phyloP scores from a whole-genome alignment of 768 basidiomycete species.

The Boletus rubropictus region DNA sequence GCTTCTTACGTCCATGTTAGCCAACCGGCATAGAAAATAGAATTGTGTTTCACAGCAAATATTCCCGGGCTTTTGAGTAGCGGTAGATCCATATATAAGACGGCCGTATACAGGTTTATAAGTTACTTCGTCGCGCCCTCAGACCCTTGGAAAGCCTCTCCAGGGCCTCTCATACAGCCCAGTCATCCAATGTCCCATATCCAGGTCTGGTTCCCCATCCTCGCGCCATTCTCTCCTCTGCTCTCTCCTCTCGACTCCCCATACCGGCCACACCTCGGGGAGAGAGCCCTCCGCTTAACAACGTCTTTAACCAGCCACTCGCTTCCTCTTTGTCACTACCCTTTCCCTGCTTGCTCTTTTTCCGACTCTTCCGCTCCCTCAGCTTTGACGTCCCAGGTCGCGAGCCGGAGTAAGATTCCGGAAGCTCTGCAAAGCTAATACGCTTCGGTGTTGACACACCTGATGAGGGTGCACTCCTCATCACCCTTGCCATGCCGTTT shows the following conservation, averaged over 20 bases:
- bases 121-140: constrained; percentile 7
- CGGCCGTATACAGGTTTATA: constrained; percentile 4
- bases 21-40: neutral
- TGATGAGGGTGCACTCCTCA: constrained; percentile 42
- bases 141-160: neutral
- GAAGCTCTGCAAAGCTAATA: constrained; percentile 74
- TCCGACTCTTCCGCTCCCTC: constrained; percentile 27
- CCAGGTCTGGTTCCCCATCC: constrained; percentile 43
- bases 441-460: constrained; percentile 59
- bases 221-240: constrained; percentile 49
- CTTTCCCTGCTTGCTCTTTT: constrained; percentile 33
- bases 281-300: constrained; percentile 19
- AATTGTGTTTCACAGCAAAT: neutral
- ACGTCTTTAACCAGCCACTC: constrained; percentile 22
- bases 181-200: constrained; percentile 46
- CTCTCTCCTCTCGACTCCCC: constrained; percentile 39
- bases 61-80: neutral
- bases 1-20: neutral
- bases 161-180: constrained; percentile 39
- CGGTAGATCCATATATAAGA: constrained; percentile 1
- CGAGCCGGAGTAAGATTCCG: constrained; percentile 54
- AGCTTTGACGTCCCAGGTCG: constrained; percentile 32
- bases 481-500: constrained; percentile 24
- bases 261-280: constrained; percentile 18
- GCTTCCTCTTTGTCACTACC: constrained; percentile 26